phyloP scores from a whole-genome alignment of 441 rosid genomes.

The Populus tomentosa region DNA sequence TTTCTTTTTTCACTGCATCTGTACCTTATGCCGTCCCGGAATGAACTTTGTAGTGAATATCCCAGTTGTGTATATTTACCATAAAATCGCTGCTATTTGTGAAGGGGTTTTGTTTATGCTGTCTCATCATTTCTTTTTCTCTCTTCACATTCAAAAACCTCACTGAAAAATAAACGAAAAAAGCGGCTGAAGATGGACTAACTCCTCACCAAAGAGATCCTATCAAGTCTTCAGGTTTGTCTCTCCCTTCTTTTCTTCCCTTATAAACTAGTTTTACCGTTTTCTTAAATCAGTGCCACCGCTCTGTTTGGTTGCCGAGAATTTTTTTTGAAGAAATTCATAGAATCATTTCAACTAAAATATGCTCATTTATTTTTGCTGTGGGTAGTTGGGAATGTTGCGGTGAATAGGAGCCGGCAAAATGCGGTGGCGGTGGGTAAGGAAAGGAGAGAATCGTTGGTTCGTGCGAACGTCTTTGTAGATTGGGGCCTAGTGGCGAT shows the following conservation, averaged over 20 bases:
- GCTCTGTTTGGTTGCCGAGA: background rate
- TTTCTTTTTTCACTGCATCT: too few species aligned
- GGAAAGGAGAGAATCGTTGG: constrained; percentile 83
- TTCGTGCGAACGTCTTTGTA: constrained; percentile 79
- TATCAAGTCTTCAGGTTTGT: constrained; percentile 73
- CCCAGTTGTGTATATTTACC: background rate
- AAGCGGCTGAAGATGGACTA: constrained; percentile 62
- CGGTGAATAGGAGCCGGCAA: constrained; percentile 77
- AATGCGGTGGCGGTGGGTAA: constrained; percentile 83
- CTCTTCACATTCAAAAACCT: background rate
- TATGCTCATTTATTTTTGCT: background rate
- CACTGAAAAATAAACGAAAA: constrained; percentile 10
- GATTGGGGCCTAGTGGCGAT: constrained; percentile 62
- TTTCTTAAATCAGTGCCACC: background rate
- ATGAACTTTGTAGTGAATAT: background rate
- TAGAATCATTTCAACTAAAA: background rate
- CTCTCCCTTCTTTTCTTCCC: background rate
- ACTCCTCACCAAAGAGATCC: constrained; percentile 69
- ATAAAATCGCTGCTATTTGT: too few species aligned
- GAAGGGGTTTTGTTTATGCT: too few species aligned
- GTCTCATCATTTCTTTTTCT: background rate
- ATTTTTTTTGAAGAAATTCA: background rate
- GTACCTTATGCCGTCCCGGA: background rate
- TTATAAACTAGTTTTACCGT: too few species aligned
- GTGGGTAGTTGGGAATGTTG: constrained; percentile 62